Conservation (phyloP, 2,329 filamentous ascomycete genomes). For the Alternaria ethzedia region DNA sequence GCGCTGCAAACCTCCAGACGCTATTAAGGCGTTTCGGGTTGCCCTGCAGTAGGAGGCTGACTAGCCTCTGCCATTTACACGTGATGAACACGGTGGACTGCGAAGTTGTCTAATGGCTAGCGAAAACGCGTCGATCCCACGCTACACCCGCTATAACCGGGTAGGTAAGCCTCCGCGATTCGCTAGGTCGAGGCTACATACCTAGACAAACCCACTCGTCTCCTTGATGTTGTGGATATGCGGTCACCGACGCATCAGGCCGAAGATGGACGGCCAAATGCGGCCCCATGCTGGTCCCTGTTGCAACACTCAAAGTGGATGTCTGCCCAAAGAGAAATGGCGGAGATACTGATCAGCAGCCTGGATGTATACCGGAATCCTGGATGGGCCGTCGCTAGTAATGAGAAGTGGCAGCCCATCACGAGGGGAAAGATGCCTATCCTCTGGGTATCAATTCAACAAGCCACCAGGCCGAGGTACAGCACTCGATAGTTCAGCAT, state of each 20-base stretch:
- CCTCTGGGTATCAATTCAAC: background rate
- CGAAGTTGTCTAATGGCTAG: background rate
- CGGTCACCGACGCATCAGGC: background rate
- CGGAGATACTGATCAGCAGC: conserved; percentile 4
- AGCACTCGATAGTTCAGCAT: background rate
- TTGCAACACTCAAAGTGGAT: background rate
- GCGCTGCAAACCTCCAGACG: background rate
- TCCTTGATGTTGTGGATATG: background rate
- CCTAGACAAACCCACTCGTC: background rate
- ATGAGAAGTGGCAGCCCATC: background rate
- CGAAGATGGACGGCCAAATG: conserved; percentile 1
- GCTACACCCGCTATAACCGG: background rate
- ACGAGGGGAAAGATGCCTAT: background rate
- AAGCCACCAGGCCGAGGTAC: background rate
- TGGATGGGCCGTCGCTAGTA: background rate
- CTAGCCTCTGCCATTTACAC: background rate
- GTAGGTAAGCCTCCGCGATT: background rate
- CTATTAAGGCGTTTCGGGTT: background rate
- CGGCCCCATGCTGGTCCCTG: background rate
- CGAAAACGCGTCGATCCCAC: background rate
- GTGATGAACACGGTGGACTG: background rate
- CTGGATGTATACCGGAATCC: background rate
- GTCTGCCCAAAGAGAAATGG: background rate
- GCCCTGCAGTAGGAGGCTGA: conserved; percentile 6
- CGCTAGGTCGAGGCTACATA: background rate